Base-by-base conservation (phyloP, 1,284 basidiomycete genomes). In the Farysia itapuensis region DNA sequence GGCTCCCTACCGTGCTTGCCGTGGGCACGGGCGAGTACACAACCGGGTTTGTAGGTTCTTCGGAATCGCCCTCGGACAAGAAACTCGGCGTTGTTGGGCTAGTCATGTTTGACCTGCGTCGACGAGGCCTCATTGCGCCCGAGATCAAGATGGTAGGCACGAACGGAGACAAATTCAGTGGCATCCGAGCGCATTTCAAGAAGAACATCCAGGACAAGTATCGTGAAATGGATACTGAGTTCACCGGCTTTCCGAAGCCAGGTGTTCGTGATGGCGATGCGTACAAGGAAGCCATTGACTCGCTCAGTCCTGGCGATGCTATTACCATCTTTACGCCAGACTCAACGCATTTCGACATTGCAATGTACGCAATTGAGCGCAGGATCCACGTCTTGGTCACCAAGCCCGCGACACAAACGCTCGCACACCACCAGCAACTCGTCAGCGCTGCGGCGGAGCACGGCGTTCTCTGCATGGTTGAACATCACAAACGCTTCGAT, bases 21-120 rank as follows among this genome's bases (percentile, higher is more conserved):
- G 50, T 58, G 5, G 64, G 64, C 25, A 63, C 54, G 13, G 64
- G 64, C 30, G 64, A 67, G 36, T 67, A 94, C 78, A 94, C 91
- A 47, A 94, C 91, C 40, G 91, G 91, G 75, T 93, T 89, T 86
- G 90, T 89, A 4, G 86, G 85, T 14, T 84, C 85, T 25, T 89
- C 90, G n/a, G 87, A 88, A 33, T 92, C 90, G 16, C 90, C 87
- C 72, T 92, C 90, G 7, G 91, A 94, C 80, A 94, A 94, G 80
- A 94, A 92, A 82, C 88, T 81, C 34, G 80, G 80, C 52, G 91
- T 95, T 31, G 89, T 94, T 50, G 91, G 84, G 19, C 81, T 94
- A 48, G 91, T 90, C 22, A 83, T 90, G 64, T 94, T 94, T 65
- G 91, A 94, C 77, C 84, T 94, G 34, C 85, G 89, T 54, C 84